Evolutionary conservation across 805 yeast genomes (phyloP).

Genomic region (Candida lessepsii): DNA sequence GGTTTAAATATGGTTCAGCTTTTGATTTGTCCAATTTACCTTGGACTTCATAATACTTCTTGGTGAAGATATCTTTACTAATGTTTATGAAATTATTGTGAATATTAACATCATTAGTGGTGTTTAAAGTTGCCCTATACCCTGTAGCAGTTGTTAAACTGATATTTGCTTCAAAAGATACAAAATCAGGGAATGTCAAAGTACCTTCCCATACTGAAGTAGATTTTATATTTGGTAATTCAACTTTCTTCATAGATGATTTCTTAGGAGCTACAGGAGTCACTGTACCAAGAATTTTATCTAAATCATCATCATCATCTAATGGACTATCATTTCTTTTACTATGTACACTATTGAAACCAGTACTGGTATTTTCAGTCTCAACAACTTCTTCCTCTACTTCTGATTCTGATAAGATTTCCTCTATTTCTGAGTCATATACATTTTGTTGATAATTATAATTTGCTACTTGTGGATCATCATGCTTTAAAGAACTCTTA

Average conservation of each 20-base stretch:
- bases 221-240: background rate
- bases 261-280: slow-evolving; percentile 13
- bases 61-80: slow-evolving; percentile 28
- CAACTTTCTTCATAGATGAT: slow-evolving; percentile 9
- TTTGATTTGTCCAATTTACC: slow-evolving; percentile 58
- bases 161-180: slow-evolving; percentile 39
- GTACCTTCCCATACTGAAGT: slow-evolving; percentile 46
- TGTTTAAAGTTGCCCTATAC: slow-evolving; percentile 18
- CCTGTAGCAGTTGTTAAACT: slow-evolving; percentile 38
- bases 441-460: slow-evolving; percentile 3
- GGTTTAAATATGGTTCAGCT: slow-evolving; percentile 58
- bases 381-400: slow-evolving; percentile 32
- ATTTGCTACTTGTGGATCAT: background rate
- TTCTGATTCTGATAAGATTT: slow-evolving; percentile 15
- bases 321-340: slow-evolving; percentile 14
- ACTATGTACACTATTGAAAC: slow-evolving; percentile 14
- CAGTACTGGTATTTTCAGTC: slow-evolving; percentile 9
- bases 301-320: slow-evolving; percentile 35
- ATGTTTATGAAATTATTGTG: slow-evolving; percentile 26
- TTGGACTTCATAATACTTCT: slow-evolving; percentile 44
- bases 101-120: slow-evolving; percentile 18
- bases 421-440: slow-evolving; percentile 5
- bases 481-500: background rate
- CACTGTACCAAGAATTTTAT: slow-evolving; percentile 26
- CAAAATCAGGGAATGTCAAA: slow-evolving; percentile 49